phyloP scores from a whole-genome alignment of 352 stramenopile genomes.

The Phytophthora megakarya region DNA sequence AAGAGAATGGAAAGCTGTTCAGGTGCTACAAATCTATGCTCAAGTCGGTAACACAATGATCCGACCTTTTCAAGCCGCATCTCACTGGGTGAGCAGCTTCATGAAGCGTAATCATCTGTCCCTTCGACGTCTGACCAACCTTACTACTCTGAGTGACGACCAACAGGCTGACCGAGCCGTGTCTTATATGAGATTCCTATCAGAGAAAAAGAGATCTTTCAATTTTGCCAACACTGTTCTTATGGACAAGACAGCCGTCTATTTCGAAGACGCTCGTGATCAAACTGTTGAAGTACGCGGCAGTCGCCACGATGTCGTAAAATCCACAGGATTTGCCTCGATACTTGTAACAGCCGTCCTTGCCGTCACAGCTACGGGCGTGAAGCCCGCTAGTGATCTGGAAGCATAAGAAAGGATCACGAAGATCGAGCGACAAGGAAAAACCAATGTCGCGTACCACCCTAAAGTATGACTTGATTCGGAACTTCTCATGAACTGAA shows the following conservation, averaged over 20 bases:
- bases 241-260: constrained; percentile 35
- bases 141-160: too few species aligned
- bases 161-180: too few species aligned
- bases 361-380: constrained; percentile 1
- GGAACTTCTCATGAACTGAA: too few species aligned
- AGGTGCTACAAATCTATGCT: not conserved
- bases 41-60: not conserved
- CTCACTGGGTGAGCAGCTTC: not conserved
- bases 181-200: too few species aligned
- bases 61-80: not conserved
- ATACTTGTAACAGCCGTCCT: constrained; percentile 30
- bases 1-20: not conserved
- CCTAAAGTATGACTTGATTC: too few species aligned
- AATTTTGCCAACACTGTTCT: constrained; percentile 8
- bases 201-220: too few species aligned
- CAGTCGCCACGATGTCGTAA: constrained; percentile 21
- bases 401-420: not conserved
- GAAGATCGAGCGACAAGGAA: too few species aligned
- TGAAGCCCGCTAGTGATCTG: constrained; percentile 6
- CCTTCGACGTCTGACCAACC: too few species aligned
- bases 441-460: too few species aligned
- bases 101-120: too few species aligned
- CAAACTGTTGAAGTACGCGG: constrained; percentile 26
- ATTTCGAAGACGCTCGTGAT: constrained; percentile 27
- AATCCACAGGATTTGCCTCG: constrained; percentile 28